A percentile compares a stretch with the other conserved stretches of the same genome.
phyloP scores from a whole-genome alignment of 1,139 yeast genomes.

The Suhomyces bolitotheri region DNA sequence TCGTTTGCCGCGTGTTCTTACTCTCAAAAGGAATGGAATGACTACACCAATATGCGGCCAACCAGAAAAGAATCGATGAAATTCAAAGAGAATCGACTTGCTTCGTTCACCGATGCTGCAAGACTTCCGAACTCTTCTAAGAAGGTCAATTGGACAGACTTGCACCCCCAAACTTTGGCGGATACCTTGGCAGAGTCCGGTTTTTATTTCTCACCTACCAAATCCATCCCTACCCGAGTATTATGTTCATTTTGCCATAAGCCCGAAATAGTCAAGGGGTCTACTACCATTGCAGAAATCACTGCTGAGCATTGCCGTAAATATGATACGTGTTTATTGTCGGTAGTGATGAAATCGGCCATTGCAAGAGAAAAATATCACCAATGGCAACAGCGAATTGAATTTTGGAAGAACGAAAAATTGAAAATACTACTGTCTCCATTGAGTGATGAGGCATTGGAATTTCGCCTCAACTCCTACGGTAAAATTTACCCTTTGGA shows the following conservation, averaged over 20 bases:
- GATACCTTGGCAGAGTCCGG: conserved; percentile 63
- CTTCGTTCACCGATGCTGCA: conserved; percentile 26
- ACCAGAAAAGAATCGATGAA: conserved; percentile 19
- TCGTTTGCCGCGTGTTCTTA: too few relatives aligned
- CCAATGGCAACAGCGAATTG: conserved; percentile 7
- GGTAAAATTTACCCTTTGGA: conserved; percentile 58
- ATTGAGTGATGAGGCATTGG: conserved; percentile 31
- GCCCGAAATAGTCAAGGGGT: conserved; percentile 39
- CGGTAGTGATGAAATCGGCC: conserved; percentile 31
- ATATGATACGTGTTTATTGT: conserved; percentile 22
- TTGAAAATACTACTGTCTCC: conserved; percentile 26
- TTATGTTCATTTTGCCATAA: conserved; percentile 64
- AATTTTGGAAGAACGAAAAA: conserved; percentile 16
- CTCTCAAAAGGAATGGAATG: too few relatives aligned
- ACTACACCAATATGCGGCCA: too few relatives aligned
- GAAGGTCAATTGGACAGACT: conserved; percentile 24
- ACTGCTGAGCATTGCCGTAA: conserved; percentile 47
- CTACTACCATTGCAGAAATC: conserved; percentile 30
- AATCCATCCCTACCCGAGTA: conserved; percentile 44
- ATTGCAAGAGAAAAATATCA: conserved; percentile 12
- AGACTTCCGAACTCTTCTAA: conserved; percentile 13
- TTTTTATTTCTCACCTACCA: conserved; percentile 65
- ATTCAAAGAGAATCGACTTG: conserved; percentile 24
- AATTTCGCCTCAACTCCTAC: conserved; percentile 54
- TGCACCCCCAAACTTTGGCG: conserved; percentile 35